Conservation (phyloP, 2,329 filamentous ascomycete genomes). For the Dendryphion nanum region DNA sequence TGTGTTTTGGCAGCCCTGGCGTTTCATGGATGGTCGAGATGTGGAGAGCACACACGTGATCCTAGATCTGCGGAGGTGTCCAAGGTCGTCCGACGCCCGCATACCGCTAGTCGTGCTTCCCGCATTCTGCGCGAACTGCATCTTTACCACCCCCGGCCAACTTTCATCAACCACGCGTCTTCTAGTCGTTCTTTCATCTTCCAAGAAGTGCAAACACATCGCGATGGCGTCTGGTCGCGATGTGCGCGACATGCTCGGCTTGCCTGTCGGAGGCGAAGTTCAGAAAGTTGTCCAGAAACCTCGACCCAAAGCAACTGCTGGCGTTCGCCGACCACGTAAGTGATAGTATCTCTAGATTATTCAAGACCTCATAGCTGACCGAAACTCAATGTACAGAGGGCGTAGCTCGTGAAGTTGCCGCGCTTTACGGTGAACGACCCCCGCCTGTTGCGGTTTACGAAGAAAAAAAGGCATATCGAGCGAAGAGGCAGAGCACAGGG, state of each 20-base stretch:
- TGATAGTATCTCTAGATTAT: slow-evolving; percentile 10
- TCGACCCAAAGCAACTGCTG: slow-evolving; percentile 64
- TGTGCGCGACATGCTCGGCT: slow-evolving; percentile 83
- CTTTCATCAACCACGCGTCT: slow-evolving; percentile 23
- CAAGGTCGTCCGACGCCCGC: too few relatives aligned
- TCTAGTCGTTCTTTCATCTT: slow-evolving; percentile 6
- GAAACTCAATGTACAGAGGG: slow-evolving; percentile 30
- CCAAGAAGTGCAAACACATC: slow-evolving; percentile 15
- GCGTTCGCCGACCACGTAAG: slow-evolving; percentile 57
- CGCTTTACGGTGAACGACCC: slow-evolving; percentile 41
- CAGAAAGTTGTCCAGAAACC: slow-evolving; percentile 59
- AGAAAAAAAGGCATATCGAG: slow-evolving; percentile 40
- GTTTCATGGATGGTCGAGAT: too few relatives aligned
- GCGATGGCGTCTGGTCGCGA: slow-evolving; percentile 52
- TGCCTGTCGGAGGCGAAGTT: slow-evolving; percentile 57
- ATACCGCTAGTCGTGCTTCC: too few relatives aligned
- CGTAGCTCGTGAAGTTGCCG: slow-evolving; percentile 42
- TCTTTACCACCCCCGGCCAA: slow-evolving; percentile 23
- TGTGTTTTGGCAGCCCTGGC: too few relatives aligned
- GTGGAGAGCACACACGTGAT: too few relatives aligned
- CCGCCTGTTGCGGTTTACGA: slow-evolving; percentile 42
- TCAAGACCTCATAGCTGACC: background rate
- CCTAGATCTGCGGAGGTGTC: too few relatives aligned
- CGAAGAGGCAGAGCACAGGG: slow-evolving; percentile 38
- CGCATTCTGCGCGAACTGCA: too few relatives aligned